These are phyloP conservation scores for Wallacemonas sp. DNA, from an alignment of 208 protist genomes.

Conservation along the genomic window DNA sequence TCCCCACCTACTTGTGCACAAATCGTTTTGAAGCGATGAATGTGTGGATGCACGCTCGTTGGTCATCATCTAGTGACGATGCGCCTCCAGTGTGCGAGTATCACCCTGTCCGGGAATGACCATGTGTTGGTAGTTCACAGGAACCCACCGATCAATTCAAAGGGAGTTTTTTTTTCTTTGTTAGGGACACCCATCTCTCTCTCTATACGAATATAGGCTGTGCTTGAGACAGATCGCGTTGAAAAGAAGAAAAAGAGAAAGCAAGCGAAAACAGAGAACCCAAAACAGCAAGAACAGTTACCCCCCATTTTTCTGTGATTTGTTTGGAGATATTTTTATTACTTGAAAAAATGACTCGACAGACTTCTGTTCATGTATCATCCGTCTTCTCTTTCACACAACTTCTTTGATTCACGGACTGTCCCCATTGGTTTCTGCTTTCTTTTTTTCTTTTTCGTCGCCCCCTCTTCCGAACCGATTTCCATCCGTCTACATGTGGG, in stretches of 20 bases:
- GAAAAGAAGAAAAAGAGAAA: background rate
- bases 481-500: background rate
- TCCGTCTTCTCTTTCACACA: background rate
- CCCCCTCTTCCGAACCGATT: slow-evolving; percentile 5
- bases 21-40: background rate
- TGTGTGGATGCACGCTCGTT: background rate
- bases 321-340: slow-evolving; percentile 3
- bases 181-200: too few relatives aligned
- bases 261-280: too few relatives aligned
- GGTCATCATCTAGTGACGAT: background rate
- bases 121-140: background rate
- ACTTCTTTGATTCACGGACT: background rate
- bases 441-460: slow-evolving; percentile 13
- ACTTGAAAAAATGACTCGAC: background rate
- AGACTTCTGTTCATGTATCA: slow-evolving; percentile 1
- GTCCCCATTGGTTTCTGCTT: slow-evolving; percentile 1
- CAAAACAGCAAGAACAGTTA: too few relatives aligned
- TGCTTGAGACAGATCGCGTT: background rate
- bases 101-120: background rate
- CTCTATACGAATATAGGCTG: too few relatives aligned
- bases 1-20: background rate
- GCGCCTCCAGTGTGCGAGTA: background rate
- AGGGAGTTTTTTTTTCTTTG: background rate
- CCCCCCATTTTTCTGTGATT: too few relatives aligned
- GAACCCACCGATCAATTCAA: background rate